phyloP scores from a whole-genome alignment of 768 basidiomycete genomes.

The Mycena pura region DNA sequence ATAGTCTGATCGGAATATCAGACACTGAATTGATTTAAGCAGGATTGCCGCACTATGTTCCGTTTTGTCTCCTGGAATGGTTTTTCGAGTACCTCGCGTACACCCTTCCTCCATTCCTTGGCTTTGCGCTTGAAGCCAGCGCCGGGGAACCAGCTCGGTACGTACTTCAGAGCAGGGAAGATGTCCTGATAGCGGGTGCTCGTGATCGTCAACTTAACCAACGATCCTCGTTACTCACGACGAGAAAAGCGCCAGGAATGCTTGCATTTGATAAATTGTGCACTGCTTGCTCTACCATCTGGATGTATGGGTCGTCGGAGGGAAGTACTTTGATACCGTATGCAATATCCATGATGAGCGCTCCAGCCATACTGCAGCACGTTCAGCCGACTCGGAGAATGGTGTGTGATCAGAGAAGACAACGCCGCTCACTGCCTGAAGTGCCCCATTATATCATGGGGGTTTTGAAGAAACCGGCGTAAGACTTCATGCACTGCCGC shows the following conservation, averaged over 20 bases:
- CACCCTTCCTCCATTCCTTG: conserved; percentile 36
- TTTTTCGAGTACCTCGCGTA: conserved; percentile 41
- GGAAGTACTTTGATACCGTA: conserved; percentile 36
- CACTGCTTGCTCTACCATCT: conserved; percentile 32
- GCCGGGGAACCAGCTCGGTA: conserved; percentile 52
- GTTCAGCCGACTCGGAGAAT: no score
- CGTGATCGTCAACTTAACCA: conserved; percentile 9
- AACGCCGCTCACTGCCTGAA: conserved; percentile 31
- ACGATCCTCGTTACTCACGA: no score
- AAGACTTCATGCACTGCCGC: conserved; percentile 32
- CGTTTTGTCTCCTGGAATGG: conserved; percentile 46
- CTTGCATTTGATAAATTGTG: conserved; percentile 29
- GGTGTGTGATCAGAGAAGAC: background rate
- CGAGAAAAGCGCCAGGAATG: conserved; percentile 38
- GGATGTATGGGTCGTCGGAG: conserved; percentile 34
- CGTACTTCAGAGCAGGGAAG: conserved; percentile 27
- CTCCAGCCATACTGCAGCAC: conserved; percentile 30
- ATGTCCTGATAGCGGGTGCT: background rate
- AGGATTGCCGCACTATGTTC: conserved; percentile 37
- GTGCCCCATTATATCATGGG: conserved; percentile 33
- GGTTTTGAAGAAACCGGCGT: conserved; percentile 29
- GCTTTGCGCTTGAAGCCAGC: conserved; percentile 51
- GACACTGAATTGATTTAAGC: conserved; percentile 1
- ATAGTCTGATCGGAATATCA: conserved; percentile 25
- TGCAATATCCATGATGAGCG: conserved; percentile 29